phyloP scores from a whole-genome alignment of 192 early-diverging fungal species.

The Dissophora ornata region DNA sequence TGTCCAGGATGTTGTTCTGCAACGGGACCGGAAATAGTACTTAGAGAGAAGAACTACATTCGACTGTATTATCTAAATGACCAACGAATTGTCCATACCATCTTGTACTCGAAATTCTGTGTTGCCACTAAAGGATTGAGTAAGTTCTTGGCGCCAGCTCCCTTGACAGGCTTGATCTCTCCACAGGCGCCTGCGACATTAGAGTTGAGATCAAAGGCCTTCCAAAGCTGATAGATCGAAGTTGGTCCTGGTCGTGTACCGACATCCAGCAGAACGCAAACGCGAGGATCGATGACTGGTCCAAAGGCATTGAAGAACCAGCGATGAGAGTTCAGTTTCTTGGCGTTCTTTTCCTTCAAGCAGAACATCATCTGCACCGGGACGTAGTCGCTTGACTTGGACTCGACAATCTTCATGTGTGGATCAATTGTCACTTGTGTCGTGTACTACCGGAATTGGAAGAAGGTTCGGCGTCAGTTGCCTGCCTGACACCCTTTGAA shows the following conservation, averaged over 20 bases:
- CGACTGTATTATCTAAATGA: too few species aligned
- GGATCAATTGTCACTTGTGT: constrained; percentile 76
- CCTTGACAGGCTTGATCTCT: constrained; percentile 77
- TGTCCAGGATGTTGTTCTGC: constrained; percentile 78
- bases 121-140: constrained; percentile 83
- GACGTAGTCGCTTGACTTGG: constrained; percentile 66
- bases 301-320: constrained; percentile 77
- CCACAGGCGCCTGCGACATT: constrained; percentile 86
- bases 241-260: constrained; percentile 81
- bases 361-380: constrained; percentile 83
- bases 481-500: background rate
- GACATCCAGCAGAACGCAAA: constrained; percentile 79
- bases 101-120: constrained; percentile 89
- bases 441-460: constrained; percentile 66
- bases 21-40: background rate
- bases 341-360: constrained; percentile 89
- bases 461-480: constrained; percentile 1
- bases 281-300: constrained; percentile 64
- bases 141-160: constrained; percentile 65
- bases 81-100: too few species aligned
- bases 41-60: background rate
- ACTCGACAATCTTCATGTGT: constrained; percentile 66
- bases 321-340: constrained; percentile 85
- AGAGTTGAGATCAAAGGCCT: constrained; percentile 77
- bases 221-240: constrained; percentile 85